Evolutionary conservation across 768 basidiomycete species (phyloP).

Genomic region (Calvatia gigantea): DNA sequence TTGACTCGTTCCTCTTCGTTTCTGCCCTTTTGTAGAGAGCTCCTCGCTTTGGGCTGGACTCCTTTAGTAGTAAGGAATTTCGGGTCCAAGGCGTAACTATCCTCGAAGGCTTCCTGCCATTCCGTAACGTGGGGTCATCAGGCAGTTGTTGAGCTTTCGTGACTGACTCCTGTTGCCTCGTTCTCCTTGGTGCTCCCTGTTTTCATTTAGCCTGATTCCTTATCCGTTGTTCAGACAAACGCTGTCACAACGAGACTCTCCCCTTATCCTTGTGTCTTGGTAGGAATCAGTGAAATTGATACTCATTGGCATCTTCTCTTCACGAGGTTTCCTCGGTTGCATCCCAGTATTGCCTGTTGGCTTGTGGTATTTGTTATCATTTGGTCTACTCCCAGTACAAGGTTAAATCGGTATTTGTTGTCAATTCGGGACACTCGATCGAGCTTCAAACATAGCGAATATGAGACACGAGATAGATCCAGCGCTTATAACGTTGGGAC

Average conservation of each 20-base stretch:
- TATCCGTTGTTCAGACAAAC: neutral
- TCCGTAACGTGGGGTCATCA: no score
- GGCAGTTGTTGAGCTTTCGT: no score
- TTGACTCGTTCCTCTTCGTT: neutral
- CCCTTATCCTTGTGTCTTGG: constrained; percentile 3
- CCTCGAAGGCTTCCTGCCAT: neutral
- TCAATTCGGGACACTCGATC: no score
- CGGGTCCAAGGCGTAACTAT: neutral
- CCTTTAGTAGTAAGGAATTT: neutral
- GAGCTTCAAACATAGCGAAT: no score
- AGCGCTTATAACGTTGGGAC: neutral
- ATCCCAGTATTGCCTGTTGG: neutral
- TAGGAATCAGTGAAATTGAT: neutral
- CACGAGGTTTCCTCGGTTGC: neutral
- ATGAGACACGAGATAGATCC: constrained; percentile 4
- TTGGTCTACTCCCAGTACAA: no score
- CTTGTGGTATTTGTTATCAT: neutral
- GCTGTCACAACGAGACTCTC: neutral
- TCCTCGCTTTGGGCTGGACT: no score
- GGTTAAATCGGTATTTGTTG: no score
- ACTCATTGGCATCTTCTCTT: neutral
- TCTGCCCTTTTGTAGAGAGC: neutral
- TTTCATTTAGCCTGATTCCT: constrained; percentile 7
- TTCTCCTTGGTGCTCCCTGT: neutral
- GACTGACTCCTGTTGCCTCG: no score